Base-by-base conservation (phyloP, 2,329 filamentous ascomycete genomes). In the Polytolypa hystricis region DNA sequence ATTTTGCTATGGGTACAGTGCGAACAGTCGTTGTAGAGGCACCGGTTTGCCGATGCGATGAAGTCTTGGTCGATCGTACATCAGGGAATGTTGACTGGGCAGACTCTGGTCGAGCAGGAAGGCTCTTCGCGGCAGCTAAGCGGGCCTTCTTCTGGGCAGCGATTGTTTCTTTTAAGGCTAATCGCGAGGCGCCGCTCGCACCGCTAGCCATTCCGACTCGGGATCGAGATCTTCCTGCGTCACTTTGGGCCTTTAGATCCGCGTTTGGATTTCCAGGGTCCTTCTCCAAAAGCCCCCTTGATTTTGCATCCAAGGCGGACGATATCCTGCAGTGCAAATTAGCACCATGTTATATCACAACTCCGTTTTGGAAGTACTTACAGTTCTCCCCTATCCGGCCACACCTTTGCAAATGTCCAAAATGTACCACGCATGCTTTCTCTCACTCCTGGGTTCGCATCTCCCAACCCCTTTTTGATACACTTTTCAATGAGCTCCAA, bases 401-500 rank as follows among this genome's bases (percentile, higher is more conserved):
- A 96, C 12, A 84, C 70, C 21, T 66, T 67, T 41, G 78, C 75
- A 56, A 87, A 95, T 0, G 69, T 67, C 91, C 91, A 98, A 58
- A 84, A 98, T 0, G 85, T 84, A 25, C 76, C 73, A 48, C 91
- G 77, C 70, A 83, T 89, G 45, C 77, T 79, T 58, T 94, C 86
- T 50, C 91, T 77, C 30, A 96, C 89, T 19, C 80, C 82, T 5
- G 87, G 86, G 52, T 96, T 94, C 9, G 89, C 71, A 64, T 98
- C 91, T 15, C 70, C 70, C n/a, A 98, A 70, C 1, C 89, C 84
- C 55, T 86, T 93, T 57, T 81, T 86, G 52, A 98, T 75, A 47
- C 81, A 84, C 58, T 93, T 93, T 46, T 93, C 85, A 10, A 93
- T 73, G 18, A 84, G 52, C 9, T 94, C 86, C 14, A 93, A 62